Conservation (phyloP, 306 rosid genomes). For the Oxytropis ochrocephala region DNA sequence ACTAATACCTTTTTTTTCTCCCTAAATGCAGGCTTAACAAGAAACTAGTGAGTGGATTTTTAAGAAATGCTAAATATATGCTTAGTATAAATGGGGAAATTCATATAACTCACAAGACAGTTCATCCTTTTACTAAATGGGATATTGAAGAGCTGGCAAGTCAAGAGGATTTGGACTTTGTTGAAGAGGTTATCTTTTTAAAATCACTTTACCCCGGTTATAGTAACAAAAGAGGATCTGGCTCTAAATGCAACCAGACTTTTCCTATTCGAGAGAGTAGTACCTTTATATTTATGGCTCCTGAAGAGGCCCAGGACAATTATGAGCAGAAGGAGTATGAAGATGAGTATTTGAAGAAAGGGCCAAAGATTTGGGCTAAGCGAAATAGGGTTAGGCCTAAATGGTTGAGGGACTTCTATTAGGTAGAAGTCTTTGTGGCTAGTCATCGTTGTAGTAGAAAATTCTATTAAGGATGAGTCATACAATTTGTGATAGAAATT, state of each 20-base stretch:
- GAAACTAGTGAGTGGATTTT: slow-evolving; percentile 13
- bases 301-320: too few relatives aligned
- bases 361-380: too few relatives aligned
- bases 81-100: slow-evolving; percentile 9
- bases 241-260: background rate
- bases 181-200: background rate
- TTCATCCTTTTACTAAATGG: slow-evolving; percentile 21
- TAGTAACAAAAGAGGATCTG: slow-evolving; percentile 22
- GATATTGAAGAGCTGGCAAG: background rate
- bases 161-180: background rate
- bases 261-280: slow-evolving; percentile 8
- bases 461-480: too few relatives aligned
- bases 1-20: too few relatives aligned
- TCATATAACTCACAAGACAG: slow-evolving; percentile 42
- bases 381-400: too few relatives aligned
- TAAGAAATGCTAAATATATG: slow-evolving; percentile 10
- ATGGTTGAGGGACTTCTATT: too few relatives aligned
- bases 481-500: too few relatives aligned
- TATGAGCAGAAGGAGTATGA: too few relatives aligned
- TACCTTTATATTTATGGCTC: background rate
- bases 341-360: too few relatives aligned
- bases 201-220: slow-evolving; percentile 1
- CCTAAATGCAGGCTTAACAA: slow-evolving; percentile 6
- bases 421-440: too few relatives aligned
- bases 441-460: too few relatives aligned